Evolutionary conservation across 805 yeast genomes (phyloP).

Genomic region (Hanseniaspora nectarophila): DNA sequence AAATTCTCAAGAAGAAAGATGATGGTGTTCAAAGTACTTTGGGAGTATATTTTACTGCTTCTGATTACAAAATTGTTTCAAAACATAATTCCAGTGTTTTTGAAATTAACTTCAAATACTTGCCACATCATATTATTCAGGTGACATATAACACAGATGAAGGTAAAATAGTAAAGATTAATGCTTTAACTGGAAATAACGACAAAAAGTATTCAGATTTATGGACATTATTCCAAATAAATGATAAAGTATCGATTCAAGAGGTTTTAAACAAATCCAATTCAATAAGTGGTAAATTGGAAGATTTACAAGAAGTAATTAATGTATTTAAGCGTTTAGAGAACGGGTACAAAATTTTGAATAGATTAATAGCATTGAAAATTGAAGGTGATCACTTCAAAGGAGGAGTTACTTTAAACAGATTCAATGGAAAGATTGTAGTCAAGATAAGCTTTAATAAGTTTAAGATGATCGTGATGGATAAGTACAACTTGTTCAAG

Average conservation of each 20-base stretch:
- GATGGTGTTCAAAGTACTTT: neutral
- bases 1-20: neutral
- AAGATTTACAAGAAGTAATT: neutral
- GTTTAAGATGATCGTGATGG: neutral
- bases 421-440: neutral
- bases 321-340: neutral
- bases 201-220: neutral
- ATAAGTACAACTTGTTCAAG: neutral
- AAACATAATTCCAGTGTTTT: no score
- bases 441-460: neutral
- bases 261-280: neutral
- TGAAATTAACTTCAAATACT: neutral
- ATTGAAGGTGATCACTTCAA: conserved; percentile 20
- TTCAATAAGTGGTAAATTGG: neutral
- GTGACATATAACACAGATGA: neutral
- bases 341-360: neutral
- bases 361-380: neutral
- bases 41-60: neutral
- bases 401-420: conserved; percentile 18
- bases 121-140: neutral
- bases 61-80: neutral
- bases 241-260: neutral
- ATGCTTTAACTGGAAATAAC: no score
- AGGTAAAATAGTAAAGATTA: neutral
- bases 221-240: neutral